A percentile compares a stretch with the other conserved stretches of the same genome.
phyloP scores from a whole-genome alignment of 2,329 filamentous ascomycete species.

The Nothophoma quercina region DNA sequence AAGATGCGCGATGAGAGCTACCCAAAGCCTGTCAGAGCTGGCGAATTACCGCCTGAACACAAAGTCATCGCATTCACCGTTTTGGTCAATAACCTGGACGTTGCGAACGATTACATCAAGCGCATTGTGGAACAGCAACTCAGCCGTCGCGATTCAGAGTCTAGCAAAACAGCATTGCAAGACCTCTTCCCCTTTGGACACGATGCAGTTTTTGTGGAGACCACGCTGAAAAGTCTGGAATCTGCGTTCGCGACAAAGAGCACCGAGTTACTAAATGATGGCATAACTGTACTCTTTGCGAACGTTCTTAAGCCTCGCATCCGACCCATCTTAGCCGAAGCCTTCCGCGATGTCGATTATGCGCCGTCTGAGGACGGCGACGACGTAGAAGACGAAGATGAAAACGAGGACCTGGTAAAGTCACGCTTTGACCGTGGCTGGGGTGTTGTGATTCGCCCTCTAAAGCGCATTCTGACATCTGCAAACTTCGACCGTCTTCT shows the following conservation, averaged over 20 bases:
- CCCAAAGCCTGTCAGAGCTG: constrained; percentile 78
- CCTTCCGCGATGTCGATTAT: constrained; percentile 93
- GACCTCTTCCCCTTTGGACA: constrained; percentile 81
- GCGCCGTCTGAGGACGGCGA: constrained; percentile 63
- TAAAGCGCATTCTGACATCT: constrained; percentile 83
- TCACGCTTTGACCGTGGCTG: constrained; percentile 84
- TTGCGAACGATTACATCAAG: constrained; percentile 87
- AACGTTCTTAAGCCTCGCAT: constrained; percentile 86
- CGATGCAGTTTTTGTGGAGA: constrained; percentile 74
- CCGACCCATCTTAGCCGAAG: constrained; percentile 82
- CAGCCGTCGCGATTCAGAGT: constrained; percentile 43
- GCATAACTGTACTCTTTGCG: constrained; percentile 83
- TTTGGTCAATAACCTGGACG: constrained; percentile 93
- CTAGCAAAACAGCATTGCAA: constrained; percentile 49
- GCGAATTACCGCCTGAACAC: constrained; percentile 84
- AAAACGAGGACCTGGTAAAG: constrained; percentile 70
- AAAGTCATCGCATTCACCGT: constrained; percentile 90
- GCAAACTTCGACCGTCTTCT: constrained; percentile 79
- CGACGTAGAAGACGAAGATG: constrained; percentile 55
- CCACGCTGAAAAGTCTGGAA: constrained; percentile 73
- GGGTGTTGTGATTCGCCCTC: constrained; percentile 83
- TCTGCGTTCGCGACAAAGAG: constrained; percentile 78
- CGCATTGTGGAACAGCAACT: constrained; percentile 81
- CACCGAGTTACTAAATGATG: constrained; percentile 81
- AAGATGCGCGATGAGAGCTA: constrained; percentile 98